Evolutionary conservation across 257 asterid genomes (phyloP).

Genomic region (Phtheirospermum japonicum): DNA sequence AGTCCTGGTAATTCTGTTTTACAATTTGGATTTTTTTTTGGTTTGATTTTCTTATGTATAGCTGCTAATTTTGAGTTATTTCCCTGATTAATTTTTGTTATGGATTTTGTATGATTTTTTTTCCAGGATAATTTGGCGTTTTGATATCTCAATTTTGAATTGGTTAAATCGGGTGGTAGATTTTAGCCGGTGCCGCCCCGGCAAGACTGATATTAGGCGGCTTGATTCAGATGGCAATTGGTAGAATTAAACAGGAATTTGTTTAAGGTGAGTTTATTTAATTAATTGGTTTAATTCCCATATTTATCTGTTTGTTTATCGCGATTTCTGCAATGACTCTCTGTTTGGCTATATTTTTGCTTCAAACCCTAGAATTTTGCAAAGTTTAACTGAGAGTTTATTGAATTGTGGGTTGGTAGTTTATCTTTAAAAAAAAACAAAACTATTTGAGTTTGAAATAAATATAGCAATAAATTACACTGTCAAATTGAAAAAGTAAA

Average conservation of each 20-base stretch:
- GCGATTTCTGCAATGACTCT: background rate
- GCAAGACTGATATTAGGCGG: conserved; percentile 13
- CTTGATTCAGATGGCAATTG: conserved; percentile 21
- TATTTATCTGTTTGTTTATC: background rate
- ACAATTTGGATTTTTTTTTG: background rate
- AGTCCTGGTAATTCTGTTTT: conserved; percentile 20
- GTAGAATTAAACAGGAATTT: background rate
- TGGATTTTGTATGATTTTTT: conserved; percentile 1
- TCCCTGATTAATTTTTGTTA: background rate
- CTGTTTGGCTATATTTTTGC: background rate
- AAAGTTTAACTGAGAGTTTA: background rate
- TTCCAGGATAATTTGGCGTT: conserved; percentile 12
- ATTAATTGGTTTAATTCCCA: background rate
- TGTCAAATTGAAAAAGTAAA: background rate
- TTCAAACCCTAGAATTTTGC: background rate
- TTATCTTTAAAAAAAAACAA: background rate
- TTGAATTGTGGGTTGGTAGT: background rate
- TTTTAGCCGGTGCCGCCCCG: background rate
- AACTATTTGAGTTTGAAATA: conserved; percentile 2
- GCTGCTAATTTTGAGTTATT: conserved; percentile 1
- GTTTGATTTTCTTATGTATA: background rate
- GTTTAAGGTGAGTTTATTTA: conserved; percentile 19
- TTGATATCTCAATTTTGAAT: conserved; percentile 3
- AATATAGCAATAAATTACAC: background rate
- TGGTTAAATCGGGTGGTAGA: background rate